Evolutionary conservation across 2,329 filamentous ascomycete species (phyloP), one percentile per base, ranked within the genome.

Genomic region (Fusarium poae): DNA sequence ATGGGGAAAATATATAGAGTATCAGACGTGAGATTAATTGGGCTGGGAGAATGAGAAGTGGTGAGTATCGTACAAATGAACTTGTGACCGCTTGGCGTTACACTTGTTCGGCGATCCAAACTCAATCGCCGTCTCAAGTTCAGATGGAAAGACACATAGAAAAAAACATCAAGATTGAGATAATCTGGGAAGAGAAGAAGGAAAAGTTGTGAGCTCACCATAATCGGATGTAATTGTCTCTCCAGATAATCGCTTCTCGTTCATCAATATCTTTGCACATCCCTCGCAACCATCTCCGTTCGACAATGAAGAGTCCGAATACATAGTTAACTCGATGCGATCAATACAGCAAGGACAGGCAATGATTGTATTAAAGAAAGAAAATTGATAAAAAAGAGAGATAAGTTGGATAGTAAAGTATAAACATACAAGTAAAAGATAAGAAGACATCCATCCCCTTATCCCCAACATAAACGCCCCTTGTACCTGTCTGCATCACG

Each of bases 191-290:
- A 6, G 6, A 15, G 23, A 51, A 8, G 12, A 10, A 18, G 18
- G 34, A 45, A 10, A 37, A 51, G 51, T 25, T 16, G 6, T 20
- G 23, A 30, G 49, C 58, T 70, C 34, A 67, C 66, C 57, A 29
- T 56, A 50, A 27, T 62, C 62, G 3, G 48, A 56, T 5, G 39
- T 25, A 12, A 32, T 39, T 3, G 16, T 57, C 1, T 58, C 44
- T 8, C 52, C 55, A 21, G 54, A 43, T 11, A 62, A 37, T 3
- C 50, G 43, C 43, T 65, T 68, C 42, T 74, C 72, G 25, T 46
- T 67, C 46, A 73, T 58, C 34, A 46, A 43, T 35, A 74, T 74
- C 63, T 74, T 68, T 25, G 65, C 72, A 48, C 72, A 74, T 40
- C 72, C 72, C 27, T n/a, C 45, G 53, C 72, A 74, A 4, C 65